Base-by-base conservation (phyloP, 2,329 filamentous ascomycete species). In the Microascus cirrosus region DNA sequence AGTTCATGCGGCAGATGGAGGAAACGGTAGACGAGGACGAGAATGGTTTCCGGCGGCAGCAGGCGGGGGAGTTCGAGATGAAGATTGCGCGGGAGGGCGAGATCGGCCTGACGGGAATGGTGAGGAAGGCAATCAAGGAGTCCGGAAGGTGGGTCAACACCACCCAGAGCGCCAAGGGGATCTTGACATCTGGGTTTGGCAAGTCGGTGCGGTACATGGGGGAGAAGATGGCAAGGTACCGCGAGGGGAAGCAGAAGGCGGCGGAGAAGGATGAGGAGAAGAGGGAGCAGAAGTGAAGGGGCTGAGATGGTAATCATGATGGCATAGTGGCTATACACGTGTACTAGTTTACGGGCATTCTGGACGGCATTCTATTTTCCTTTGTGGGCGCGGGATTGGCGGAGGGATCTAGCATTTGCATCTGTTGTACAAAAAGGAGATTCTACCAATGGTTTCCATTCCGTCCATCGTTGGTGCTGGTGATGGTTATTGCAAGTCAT, bases 61-160 rank as follows among this genome's bases (percentile, higher is more conserved):
- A 93, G 63, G 93, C 89, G 12, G 90, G 91, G 53, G 81, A 83
- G 1, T 97, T 99, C 63, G 94, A 99, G 72, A 84, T 81, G 64
- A 83, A 90, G 22, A 94, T 99, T 63, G 91, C 87, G 0, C 76
- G 78, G 53, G 87, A 88, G 59, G 81, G 87, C 45, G 71, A 82
- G 0, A 76, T 79, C 22, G 82, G 87, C 63, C 75, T 97, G n/a
- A 79, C 79, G 50, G 75, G 82, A 28, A 85, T 87, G 63, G 83
- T 97, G 20, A 81, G 85, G 36, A 77, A 79, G 42, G 87, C 91
- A 48, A 92, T 99, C 66, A 87, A 85, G 67, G 87, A 88, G 68
- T 97, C 95, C 0, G 90, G 97, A 65, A 82, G 84, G 58, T 97
- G 94, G 94, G 92, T 94, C 0, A 94, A 90, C 65, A 90, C 89